These are phyloP conservation scores for Microstroma glucosiphilum DNA, from an alignment of 1,284 basidiomycete species.

Conservation along the genomic window DNA sequence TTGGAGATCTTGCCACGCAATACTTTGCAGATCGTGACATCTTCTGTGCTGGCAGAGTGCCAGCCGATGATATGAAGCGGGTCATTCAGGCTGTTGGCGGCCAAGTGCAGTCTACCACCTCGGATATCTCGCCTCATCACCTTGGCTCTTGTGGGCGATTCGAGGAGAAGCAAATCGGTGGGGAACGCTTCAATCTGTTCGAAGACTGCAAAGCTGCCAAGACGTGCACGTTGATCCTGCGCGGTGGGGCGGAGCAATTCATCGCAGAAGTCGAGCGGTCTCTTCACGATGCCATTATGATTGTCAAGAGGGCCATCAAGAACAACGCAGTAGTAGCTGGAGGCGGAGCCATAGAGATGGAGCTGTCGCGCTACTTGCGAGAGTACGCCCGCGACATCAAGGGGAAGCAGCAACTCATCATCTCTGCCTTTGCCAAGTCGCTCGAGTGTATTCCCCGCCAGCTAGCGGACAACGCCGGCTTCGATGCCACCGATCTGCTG, in stretches of 20 bases:
- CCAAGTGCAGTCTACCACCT: slow-evolving; percentile 87
- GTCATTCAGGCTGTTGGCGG: slow-evolving; percentile 96
- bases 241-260: slow-evolving; percentile 97
- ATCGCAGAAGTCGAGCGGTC: slow-evolving; percentile 96
- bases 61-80: slow-evolving; percentile 80
- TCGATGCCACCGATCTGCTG: slow-evolving; percentile 93
- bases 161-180: slow-evolving; percentile 92
- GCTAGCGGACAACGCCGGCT: slow-evolving; percentile 95
- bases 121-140: slow-evolving; percentile 82
- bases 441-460: slow-evolving; percentile 96
- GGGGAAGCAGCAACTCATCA: slow-evolving; percentile 90
- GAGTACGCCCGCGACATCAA: slow-evolving; percentile 85
- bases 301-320: slow-evolving; percentile 92
- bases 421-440: slow-evolving; percentile 92
- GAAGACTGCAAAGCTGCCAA: slow-evolving; percentile 90
- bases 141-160: slow-evolving; percentile 85
- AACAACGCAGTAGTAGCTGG: slow-evolving; percentile 95
- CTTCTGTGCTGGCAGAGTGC: slow-evolving; percentile 96
- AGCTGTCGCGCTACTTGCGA: slow-evolving; percentile 84
- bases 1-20: slow-evolving; percentile 96
- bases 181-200: slow-evolving; percentile 95
- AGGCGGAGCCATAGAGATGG: slow-evolving; percentile 98
- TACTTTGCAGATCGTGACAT: slow-evolving; percentile 99
- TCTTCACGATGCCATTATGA: slow-evolving; percentile 98
- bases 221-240: slow-evolving; percentile 90